A percentile compares a stretch with the other conserved stretches of the same genome.
These are phyloP conservation scores for Leucaena leucocephala DNA, from an alignment of 306 rosid species.

Conservation along the genomic window DNA sequence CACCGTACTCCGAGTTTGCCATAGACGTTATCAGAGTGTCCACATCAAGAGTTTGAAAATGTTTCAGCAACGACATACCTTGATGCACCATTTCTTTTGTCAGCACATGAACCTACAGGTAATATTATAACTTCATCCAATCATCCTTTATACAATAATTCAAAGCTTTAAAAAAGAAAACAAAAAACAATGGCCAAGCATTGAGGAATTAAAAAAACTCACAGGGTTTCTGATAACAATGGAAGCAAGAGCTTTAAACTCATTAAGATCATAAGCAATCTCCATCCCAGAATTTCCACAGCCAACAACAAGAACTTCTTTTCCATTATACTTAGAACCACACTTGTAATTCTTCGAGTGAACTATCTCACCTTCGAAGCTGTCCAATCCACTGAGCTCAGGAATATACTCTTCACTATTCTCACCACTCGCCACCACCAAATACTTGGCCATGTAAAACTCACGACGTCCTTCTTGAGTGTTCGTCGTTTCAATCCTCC, in stretches of 20 bases:
- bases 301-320: constrained; percentile 65
- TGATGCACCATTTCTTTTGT: too few species aligned
- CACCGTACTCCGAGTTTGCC: constrained; percentile 31
- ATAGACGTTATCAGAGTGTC: too few species aligned
- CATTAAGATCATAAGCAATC: constrained; percentile 44
- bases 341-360: constrained; percentile 54
- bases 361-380: constrained; percentile 46
- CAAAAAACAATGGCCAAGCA: too few species aligned
- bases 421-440: constrained; percentile 53
- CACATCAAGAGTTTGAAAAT: too few species aligned
- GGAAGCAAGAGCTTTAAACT: constrained; percentile 9
- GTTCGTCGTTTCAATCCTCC: constrained; percentile 40
- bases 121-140: too few species aligned
- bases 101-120: too few species aligned
- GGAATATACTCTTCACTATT: constrained; percentile 42
- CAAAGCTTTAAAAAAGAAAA: too few species aligned
- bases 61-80: too few species aligned
- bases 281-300: constrained; percentile 80
- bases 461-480: neutral
- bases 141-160: too few species aligned
- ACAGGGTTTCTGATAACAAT: constrained; percentile 55
- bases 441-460: constrained; percentile 29
- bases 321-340: constrained; percentile 39
- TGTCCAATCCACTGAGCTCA: constrained; percentile 38
- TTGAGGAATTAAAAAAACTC: neutral